Evolutionary conservation across 2,329 filamentous ascomycete genomes (phyloP), one percentile per base, ranked within the genome.

Genomic region (Chrysoporthe deuterocubensis): DNA sequence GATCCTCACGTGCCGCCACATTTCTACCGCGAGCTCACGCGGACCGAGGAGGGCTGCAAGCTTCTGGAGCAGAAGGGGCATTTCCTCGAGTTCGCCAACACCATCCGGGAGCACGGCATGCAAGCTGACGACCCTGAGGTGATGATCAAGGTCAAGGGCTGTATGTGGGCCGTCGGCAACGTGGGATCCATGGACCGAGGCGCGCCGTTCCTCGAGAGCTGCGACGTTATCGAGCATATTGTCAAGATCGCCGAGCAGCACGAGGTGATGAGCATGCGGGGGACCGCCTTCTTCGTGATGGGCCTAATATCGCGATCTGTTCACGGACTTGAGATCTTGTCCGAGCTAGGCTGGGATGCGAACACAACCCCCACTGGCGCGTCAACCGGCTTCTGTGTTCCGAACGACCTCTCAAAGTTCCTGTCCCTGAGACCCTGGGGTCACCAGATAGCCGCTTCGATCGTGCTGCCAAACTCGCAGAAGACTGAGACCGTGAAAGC

Each of bases 111-210:
- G 71, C 91, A 94, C 73, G 92, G 91, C 46, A 90, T 94, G 83
- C 91, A 96, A 73, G 90, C 90, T 54, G 91, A 96, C 72, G 96
- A 99, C 74, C 77, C 87, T 0, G 96, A 99, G 78, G 86, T 91
- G 34, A 89, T 98, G 57, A 89, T 93, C 68, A 98, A 97, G 77
- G 93, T 98, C 71, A 99, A 99, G 78, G 96, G 94, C 8, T 97
- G 94, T 76, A 84, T 99, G 60, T 99, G 96, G 96, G 96, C 96
- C 0, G 94, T 99, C 0, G 96, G 96, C 34, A 99, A 99, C 73
- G 95, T 99, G 48, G 96, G 96, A 0, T 97, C 94, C 0, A 98
- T 99, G 94, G 95, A 98, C 74, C 88, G 97, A 1, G 96, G 96
- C 1, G 95, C 95, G 1, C 94, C 94, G 0, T 99, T 99, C 77